Conservation (phyloP, 176 grass and related monocot genomes). For the Cenchrus americanus region DNA sequence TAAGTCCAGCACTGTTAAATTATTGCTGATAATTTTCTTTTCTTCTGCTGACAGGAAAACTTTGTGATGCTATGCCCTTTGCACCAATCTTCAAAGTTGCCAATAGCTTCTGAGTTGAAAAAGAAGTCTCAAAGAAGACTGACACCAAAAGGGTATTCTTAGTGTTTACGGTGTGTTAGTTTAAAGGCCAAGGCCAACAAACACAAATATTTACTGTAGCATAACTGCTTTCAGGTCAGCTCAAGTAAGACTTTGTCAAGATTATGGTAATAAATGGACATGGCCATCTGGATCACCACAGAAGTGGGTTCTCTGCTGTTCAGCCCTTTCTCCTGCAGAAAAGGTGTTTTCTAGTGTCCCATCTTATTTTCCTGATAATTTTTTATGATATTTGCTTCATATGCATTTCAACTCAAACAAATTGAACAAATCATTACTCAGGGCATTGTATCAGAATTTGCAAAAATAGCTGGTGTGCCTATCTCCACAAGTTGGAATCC, state of each 20-base stretch:
- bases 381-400: neutral
- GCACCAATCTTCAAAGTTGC: slow-evolving; percentile 67
- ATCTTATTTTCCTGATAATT: slow-evolving; percentile 25
- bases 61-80: slow-evolving; percentile 97
- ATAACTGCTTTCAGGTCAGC: slow-evolving; percentile 44
- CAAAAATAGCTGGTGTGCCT: slow-evolving; percentile 58
- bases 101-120: slow-evolving; percentile 44
- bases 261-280: slow-evolving; percentile 50
- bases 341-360: slow-evolving; percentile 54
- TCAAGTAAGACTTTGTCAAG: slow-evolving; percentile 47
- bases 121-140: slow-evolving; percentile 55
- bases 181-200: slow-evolving; percentile 5
- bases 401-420: slow-evolving; percentile 44
- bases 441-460: slow-evolving; percentile 66
- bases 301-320: slow-evolving; percentile 90
- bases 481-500: slow-evolving; percentile 72
- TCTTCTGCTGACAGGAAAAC: slow-evolving; percentile 64
- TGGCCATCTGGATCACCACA: slow-evolving; percentile 73
- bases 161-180: slow-evolving; percentile 20
- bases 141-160: slow-evolving; percentile 60
- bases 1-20: slow-evolving; percentile 11
- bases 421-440: slow-evolving; percentile 27
- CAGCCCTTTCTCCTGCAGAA: slow-evolving; percentile 74
- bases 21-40: slow-evolving; percentile 12
- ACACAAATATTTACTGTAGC: slow-evolving; percentile 31